phyloP scores from a whole-genome alignment of 75 land plant species.

The Cryptomeria japonica region DNA sequence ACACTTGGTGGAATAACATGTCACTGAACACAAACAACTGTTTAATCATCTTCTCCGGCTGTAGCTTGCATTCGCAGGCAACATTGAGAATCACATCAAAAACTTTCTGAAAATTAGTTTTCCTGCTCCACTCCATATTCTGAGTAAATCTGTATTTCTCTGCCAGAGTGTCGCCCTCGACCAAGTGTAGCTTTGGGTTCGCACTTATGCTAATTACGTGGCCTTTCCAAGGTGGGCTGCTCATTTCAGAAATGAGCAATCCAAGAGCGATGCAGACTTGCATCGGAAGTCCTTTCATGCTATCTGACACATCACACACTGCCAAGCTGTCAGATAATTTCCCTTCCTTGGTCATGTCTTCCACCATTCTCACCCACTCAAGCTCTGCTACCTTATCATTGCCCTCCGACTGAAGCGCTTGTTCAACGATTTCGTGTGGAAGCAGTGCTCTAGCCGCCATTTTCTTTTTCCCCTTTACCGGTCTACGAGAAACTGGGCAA shows the following conservation, averaged over 20 bases:
- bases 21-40: conserved; percentile 70
- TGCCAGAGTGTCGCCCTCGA: conserved; percentile 35
- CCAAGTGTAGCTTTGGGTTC: conserved; percentile 40
- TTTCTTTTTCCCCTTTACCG: conserved; percentile 55
- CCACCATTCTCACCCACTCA: conserved; percentile 71
- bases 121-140: conserved; percentile 60
- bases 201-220: conserved; percentile 59
- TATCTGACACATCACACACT: conserved; percentile 73
- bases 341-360: conserved; percentile 48
- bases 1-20: conserved; percentile 74
- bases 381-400: conserved; percentile 54
- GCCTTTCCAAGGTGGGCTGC: conserved; percentile 75
- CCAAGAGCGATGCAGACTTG: conserved; percentile 71
- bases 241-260: conserved; percentile 53
- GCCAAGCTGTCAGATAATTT: conserved; percentile 52
- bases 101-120: conserved; percentile 66
- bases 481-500: conserved; percentile 36
- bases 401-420: conserved; percentile 21
- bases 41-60: conserved; percentile 59
- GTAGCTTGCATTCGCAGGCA: conserved; percentile 29
- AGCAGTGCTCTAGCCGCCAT: conserved; percentile 72
- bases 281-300: conserved; percentile 65
- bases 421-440: conserved; percentile 56
- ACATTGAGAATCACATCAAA: conserved; percentile 44
- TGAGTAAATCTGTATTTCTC: conserved; percentile 36